phyloP scores from a whole-genome alignment of 768 basidiomycete genomes.

The Pleurotus giganteus region DNA sequence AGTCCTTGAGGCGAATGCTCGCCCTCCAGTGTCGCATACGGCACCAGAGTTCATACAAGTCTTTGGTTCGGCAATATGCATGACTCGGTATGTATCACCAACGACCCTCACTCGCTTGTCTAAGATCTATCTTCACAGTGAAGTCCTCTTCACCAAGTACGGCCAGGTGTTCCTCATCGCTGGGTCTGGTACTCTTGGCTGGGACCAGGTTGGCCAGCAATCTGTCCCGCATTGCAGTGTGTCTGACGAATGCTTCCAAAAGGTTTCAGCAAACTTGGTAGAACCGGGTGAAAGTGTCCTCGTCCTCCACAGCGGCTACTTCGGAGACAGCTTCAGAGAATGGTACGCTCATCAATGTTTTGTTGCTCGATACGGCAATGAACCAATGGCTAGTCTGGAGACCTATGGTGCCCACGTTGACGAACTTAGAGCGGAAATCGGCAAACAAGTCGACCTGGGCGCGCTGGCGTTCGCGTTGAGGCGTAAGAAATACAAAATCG shows the following conservation, averaged over 20 bases:
- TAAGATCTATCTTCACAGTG: no score
- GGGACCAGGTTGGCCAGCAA: conserved; percentile 65
- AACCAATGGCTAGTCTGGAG: conserved; percentile 46
- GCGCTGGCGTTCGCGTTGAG: conserved; percentile 63
- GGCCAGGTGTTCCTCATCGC: conserved; percentile 83
- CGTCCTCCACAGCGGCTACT: conserved; percentile 87
- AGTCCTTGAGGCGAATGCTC: conserved; percentile 78
- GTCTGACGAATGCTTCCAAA: conserved; percentile 3
- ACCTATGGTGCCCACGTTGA: conserved; percentile 81
- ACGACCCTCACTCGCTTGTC: no score
- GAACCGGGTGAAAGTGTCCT: conserved; percentile 70
- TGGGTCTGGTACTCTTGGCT: conserved; percentile 87
- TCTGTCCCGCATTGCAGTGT: neutral
- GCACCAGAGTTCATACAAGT: conserved; percentile 79
- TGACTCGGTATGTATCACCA: conserved; percentile 51
- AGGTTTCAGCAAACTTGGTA: conserved; percentile 83
- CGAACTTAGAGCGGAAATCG: conserved; percentile 68
- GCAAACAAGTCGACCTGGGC: conserved; percentile 51
- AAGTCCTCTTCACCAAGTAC: conserved; percentile 64
- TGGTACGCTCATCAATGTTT: conserved; percentile 46
- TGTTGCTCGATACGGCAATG: neutral
- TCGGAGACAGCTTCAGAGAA: conserved; percentile 80
- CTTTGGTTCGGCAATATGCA: conserved; percentile 74
- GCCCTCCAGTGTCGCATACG: conserved; percentile 77
- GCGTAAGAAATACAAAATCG: conserved; percentile 70